These are phyloP conservation scores for Globisporangium mamillatum DNA, from an alignment of 352 stramenopile species.

Conservation along the genomic window DNA sequence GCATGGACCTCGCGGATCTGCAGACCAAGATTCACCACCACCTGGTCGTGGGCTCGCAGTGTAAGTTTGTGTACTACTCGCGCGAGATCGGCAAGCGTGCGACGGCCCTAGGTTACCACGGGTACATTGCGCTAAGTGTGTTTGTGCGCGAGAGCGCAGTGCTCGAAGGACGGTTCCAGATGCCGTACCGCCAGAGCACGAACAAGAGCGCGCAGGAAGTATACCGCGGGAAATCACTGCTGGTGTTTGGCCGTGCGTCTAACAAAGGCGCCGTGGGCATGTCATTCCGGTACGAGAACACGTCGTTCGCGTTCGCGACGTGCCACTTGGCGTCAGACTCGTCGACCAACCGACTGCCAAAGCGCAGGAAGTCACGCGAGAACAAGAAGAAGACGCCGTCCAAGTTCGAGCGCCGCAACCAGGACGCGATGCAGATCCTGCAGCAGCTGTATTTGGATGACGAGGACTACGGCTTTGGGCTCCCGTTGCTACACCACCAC, in stretches of 20 bases:
- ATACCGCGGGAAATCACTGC: slow-evolving; percentile 70
- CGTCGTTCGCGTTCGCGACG: slow-evolving; percentile 64
- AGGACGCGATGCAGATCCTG: slow-evolving; percentile 79
- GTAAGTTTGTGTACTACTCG: slow-evolving; percentile 74
- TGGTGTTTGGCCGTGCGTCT: slow-evolving; percentile 67
- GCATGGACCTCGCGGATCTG: slow-evolving; percentile 78
- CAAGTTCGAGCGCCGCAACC: slow-evolving; percentile 78
- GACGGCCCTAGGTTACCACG: slow-evolving; percentile 81
- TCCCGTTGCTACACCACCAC: slow-evolving; percentile 79
- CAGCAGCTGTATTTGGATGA: slow-evolving; percentile 78
- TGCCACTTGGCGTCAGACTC: slow-evolving; percentile 88
- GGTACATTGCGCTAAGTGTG: slow-evolving; percentile 83
- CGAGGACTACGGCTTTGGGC: slow-evolving; percentile 85
- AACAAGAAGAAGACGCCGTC: slow-evolving; percentile 31
- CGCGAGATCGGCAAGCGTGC: slow-evolving; percentile 80
- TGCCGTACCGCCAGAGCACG: slow-evolving; percentile 49
- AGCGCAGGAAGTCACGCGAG: slow-evolving; percentile 21
- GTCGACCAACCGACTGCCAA: slow-evolving; percentile 39
- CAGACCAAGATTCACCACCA: slow-evolving; percentile 66
- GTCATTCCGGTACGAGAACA: slow-evolving; percentile 54
- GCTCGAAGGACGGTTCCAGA: slow-evolving; percentile 58
- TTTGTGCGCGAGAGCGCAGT: slow-evolving; percentile 75
- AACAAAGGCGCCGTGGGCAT: slow-evolving; percentile 76
- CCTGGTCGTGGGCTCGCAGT: slow-evolving; percentile 42
- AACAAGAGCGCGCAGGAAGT: slow-evolving; percentile 71